These are phyloP conservation scores for Cladophialophora exuberans DNA, from an alignment of 2,329 filamentous ascomycete genomes.

Conservation along the genomic window DNA sequence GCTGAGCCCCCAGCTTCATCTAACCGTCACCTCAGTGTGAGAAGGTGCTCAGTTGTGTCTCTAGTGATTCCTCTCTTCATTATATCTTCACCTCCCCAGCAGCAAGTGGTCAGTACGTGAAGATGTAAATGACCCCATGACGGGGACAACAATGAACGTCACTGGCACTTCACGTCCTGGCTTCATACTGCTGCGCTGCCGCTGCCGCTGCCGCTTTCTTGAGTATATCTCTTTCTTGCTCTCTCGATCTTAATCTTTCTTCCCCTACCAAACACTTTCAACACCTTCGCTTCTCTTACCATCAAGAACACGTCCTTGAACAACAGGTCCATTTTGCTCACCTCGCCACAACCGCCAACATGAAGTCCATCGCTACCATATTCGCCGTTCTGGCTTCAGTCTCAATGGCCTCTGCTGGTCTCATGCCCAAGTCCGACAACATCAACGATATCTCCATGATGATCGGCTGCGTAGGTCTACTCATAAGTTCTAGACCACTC, in stretches of 20 bases:
- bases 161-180: too few species aligned
- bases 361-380: not conserved
- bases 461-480: conserved; percentile 10
- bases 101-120: too few species aligned
- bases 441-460: not conserved
- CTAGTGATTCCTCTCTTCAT: not conserved
- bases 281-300: not conserved
- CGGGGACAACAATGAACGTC: too few species aligned
- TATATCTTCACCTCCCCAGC: too few species aligned
- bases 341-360: not conserved
- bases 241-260: too few species aligned
- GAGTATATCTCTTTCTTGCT: too few species aligned
- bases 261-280: too few species aligned
- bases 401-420: not conserved
- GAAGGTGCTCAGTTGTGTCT: not conserved
- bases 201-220: too few species aligned
- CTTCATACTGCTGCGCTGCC: too few species aligned
- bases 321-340: not conserved
- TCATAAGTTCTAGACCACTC: not conserved
- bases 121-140: too few species aligned
- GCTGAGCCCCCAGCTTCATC: not conserved
- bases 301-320: not conserved
- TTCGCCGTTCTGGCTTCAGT: not conserved
- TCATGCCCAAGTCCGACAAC: conserved; percentile 2
- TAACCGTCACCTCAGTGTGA: not conserved